These are phyloP conservation scores for Cordia subcordata DNA, from an alignment of 257 asterid genomes.

Conservation along the genomic window DNA sequence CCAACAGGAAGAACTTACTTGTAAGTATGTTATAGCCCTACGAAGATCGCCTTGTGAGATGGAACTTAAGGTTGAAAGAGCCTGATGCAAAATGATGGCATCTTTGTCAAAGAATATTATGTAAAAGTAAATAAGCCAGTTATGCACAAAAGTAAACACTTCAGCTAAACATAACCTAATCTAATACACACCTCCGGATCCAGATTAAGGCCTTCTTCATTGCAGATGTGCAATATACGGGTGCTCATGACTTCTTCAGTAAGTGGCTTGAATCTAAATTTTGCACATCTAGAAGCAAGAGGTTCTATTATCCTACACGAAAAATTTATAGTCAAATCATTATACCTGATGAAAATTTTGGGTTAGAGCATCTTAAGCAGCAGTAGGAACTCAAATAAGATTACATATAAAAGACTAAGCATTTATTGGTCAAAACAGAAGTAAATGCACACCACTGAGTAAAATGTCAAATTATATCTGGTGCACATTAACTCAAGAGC, in stretches of 20 bases:
- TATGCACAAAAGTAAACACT: conserved; percentile 10
- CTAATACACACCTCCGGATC: conserved; percentile 69
- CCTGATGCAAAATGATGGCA: conserved; percentile 38
- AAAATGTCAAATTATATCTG: too few species aligned
- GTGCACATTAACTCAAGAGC: too few species aligned
- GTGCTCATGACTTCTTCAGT: conserved; percentile 79
- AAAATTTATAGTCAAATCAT: not conserved
- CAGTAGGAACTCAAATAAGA: not conserved
- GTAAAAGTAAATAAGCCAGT: conserved; percentile 2
- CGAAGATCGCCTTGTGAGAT: conserved; percentile 96
- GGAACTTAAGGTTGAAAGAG: conserved; percentile 79
- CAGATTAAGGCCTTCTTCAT: conserved; percentile 76
- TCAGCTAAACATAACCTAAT: conserved; percentile 15
- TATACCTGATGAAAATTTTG: not conserved
- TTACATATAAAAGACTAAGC: not conserved
- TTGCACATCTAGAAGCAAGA: conserved; percentile 97
- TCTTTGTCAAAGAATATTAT: conserved; percentile 7
- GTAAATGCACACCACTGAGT: not conserved
- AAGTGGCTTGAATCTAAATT: conserved; percentile 95
- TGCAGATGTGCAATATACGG: conserved; percentile 77
- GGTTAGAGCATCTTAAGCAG: not conserved
- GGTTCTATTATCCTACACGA: conserved; percentile 84
- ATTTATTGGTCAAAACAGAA: not conserved
- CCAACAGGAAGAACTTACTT: conserved; percentile 45
- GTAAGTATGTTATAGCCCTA: conserved; percentile 90